phyloP scores from a whole-genome alignment of 2,329 filamentous ascomycete species.

The Fusarium xylarioides region DNA sequence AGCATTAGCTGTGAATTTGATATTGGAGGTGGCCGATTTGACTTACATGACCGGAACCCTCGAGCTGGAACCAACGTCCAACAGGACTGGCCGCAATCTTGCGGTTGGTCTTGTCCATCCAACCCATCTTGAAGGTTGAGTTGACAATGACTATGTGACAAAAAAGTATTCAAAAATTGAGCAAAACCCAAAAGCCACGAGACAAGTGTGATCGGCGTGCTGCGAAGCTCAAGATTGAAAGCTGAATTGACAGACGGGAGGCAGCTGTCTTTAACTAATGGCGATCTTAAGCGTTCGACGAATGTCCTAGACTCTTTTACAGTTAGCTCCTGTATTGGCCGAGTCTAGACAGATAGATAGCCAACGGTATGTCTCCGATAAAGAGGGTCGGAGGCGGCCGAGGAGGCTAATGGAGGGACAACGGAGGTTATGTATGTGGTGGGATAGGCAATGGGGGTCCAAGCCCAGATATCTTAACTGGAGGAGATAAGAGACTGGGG shows the following conservation, averaged over 20 bases:
- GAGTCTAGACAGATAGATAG: slow-evolving; percentile 3
- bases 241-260: slow-evolving; percentile 4
- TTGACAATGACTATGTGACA: not conserved
- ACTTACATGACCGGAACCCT: slow-evolving; percentile 83
- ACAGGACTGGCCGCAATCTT: slow-evolving; percentile 71
- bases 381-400: slow-evolving; percentile 19
- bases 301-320: slow-evolving; percentile 21
- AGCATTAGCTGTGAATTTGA: not conserved
- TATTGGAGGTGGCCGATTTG: not conserved
- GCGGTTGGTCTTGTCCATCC: slow-evolving; percentile 60
- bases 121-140: slow-evolving; percentile 52
- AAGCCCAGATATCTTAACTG: slow-evolving; percentile 27
- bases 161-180: slow-evolving; percentile 12
- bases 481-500: slow-evolving; percentile 34
- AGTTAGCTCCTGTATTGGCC: slow-evolving; percentile 20
- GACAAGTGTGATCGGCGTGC: not conserved
- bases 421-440: slow-evolving; percentile 30
- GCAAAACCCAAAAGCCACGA: not conserved
- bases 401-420: slow-evolving; percentile 9
- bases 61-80: slow-evolving; percentile 80
- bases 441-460: slow-evolving; percentile 28
- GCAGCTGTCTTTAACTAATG: slow-evolving; percentile 20
- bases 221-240: slow-evolving; percentile 3
- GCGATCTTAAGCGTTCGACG: not conserved
- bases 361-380: slow-evolving; percentile 31